Percentiles rank a stretch among this genome's conserved stretches.
These are phyloP conservation scores for Phytophthora boehmeriae DNA, from an alignment of 352 stramenopile genomes.

Conservation along the genomic window DNA sequence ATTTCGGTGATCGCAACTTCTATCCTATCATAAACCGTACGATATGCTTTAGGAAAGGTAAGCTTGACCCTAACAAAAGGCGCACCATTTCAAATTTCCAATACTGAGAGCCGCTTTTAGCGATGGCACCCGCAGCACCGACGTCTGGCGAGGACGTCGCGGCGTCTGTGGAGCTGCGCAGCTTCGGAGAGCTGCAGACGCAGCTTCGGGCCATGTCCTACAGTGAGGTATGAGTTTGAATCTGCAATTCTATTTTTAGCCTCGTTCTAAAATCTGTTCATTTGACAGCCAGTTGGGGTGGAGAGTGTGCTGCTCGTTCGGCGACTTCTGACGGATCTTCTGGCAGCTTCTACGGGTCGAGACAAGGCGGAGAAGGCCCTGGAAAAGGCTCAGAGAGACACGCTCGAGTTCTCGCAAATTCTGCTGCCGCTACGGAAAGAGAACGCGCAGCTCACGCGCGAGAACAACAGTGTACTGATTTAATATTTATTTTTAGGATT, in stretches of 20 bases:
- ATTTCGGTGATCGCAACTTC: background rate
- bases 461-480: conserved; percentile 75
- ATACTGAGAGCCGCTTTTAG: conserved; percentile 6
- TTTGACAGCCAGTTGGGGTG: conserved; percentile 50
- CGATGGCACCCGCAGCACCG: conserved; percentile 8
- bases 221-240: conserved; percentile 40
- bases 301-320: conserved; percentile 69
- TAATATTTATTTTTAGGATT: background rate
- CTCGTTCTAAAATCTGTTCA: background rate
- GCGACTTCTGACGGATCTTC: conserved; percentile 62
- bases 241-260: background rate
- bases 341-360: conserved; percentile 30
- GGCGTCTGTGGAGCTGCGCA: conserved; percentile 46
- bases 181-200: conserved; percentile 59
- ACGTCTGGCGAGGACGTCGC: conserved; percentile 45
- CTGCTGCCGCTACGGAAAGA: conserved; percentile 78
- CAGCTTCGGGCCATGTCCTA: conserved; percentile 66
- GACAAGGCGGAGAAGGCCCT: conserved; percentile 49
- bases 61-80: too few species aligned
- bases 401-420: conserved; percentile 69
- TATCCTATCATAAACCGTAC: too few species aligned
- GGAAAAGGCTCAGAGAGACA: conserved; percentile 62
- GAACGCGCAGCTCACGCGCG: conserved; percentile 68
- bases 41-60: too few species aligned
- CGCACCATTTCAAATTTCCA: conserved; percentile 8